Conservation (phyloP, 169 alveolate species). For the Condylostoma magnum region DNA sequence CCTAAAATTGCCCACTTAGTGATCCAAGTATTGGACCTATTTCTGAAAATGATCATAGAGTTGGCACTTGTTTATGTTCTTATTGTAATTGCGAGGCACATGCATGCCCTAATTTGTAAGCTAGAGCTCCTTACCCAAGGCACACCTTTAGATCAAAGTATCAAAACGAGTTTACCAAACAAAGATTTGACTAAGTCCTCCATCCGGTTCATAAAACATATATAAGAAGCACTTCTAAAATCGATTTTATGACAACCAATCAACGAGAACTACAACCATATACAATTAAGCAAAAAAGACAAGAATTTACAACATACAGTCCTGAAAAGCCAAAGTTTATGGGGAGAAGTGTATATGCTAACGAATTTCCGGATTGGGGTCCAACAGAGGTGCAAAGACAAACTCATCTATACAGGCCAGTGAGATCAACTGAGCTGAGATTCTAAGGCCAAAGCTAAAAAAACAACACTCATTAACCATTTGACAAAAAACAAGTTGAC, state of each 20-base stretch:
- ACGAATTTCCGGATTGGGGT: slow-evolving; percentile 16
- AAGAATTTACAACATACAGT: too few relatives aligned
- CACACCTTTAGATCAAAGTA: neutral
- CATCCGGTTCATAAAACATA: neutral
- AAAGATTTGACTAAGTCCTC: neutral
- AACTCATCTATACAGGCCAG: neutral
- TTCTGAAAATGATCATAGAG: slow-evolving; percentile 27
- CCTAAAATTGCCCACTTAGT: slow-evolving; percentile 27
- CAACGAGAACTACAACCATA: too few relatives aligned
- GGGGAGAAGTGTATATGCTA: neutral
- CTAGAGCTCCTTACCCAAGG: neutral
- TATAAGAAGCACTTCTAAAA: neutral
- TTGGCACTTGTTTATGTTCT: slow-evolving; percentile 16
- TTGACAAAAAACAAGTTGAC: neutral
- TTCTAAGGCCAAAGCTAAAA: neutral
- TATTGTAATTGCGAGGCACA: slow-evolving; percentile 23
- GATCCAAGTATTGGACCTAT: slow-evolving; percentile 27
- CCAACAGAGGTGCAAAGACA: neutral
- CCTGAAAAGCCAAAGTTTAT: neutral
- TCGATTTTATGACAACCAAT: slow-evolving; percentile 13
- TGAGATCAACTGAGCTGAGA: neutral
- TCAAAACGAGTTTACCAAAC: neutral
- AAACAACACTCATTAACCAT: neutral
- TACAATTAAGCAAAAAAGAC: too few relatives aligned
- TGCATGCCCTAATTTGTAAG: neutral